Conservation (phyloP, 805 yeast genomes). For the Kuraishia floccosa region DNA sequence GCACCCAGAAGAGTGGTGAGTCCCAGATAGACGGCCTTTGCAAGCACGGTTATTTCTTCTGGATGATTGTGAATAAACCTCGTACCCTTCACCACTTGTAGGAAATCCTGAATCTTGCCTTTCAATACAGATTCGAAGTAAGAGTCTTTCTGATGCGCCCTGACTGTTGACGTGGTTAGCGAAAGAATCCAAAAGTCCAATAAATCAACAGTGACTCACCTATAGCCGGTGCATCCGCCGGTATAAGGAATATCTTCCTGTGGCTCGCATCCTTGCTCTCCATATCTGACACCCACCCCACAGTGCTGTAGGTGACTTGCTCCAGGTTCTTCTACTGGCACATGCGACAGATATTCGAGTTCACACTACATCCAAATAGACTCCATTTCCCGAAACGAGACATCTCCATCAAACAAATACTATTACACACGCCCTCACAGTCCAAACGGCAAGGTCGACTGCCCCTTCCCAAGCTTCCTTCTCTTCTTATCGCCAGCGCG, state of each 20-base stretch:
- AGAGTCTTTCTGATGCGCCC: slow-evolving; percentile 86
- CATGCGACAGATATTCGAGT: too few species aligned
- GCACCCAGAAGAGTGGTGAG: slow-evolving; percentile 70
- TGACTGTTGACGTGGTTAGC: slow-evolving; percentile 26
- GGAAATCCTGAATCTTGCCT: slow-evolving; percentile 41
- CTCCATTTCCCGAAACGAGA: too few species aligned
- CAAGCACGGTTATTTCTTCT: slow-evolving; percentile 44
- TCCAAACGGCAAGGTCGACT: slow-evolving; percentile 9
- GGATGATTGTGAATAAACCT: slow-evolving; percentile 54
- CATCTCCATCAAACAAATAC: too few species aligned
- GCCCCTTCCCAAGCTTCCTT: slow-evolving; percentile 4
- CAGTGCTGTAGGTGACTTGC: too few species aligned
- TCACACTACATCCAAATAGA: too few species aligned
- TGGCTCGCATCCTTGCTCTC: too few species aligned
- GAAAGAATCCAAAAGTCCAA: neutral
- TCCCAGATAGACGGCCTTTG: slow-evolving; percentile 53
- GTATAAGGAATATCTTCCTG: too few species aligned
- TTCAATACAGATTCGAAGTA: slow-evolving; percentile 50
- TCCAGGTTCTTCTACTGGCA: too few species aligned
- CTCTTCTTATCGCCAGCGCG: slow-evolving; percentile 2
- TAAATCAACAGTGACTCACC: slow-evolving; percentile 33
- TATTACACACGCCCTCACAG: too few species aligned
- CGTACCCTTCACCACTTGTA: slow-evolving; percentile 47
- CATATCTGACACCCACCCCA: too few species aligned
- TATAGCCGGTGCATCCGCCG: slow-evolving; percentile 84